phyloP scores from a whole-genome alignment of 345 rosid genomes.

The Mercurialis annua region DNA sequence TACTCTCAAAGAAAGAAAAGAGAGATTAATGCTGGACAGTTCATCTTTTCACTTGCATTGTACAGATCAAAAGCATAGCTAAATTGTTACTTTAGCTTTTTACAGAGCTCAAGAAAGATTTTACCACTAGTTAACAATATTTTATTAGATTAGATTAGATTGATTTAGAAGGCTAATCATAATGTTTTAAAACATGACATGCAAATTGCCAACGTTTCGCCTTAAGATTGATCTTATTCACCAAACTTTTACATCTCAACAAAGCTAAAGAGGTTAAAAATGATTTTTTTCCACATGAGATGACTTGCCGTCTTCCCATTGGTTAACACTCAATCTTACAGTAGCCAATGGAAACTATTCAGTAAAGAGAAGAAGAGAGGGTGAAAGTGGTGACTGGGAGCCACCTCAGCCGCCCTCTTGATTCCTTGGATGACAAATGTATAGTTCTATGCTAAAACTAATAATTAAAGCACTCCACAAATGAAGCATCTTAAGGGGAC shows the following conservation, averaged over 20 bases:
- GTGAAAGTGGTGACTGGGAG: background rate
- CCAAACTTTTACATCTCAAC: background rate
- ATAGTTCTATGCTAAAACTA: background rate
- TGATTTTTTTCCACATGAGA: too few species aligned
- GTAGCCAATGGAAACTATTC: constrained; percentile 14
- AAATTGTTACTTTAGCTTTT: too few species aligned
- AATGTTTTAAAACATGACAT: too few species aligned
- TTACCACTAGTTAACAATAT: too few species aligned
- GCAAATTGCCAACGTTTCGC: too few species aligned
- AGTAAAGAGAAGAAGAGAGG: too few species aligned
- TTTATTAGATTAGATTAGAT: too few species aligned
- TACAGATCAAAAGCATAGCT: constrained; percentile 1
- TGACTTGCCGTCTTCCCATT: constrained; percentile 15
- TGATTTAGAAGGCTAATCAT: too few species aligned
- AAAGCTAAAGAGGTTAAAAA: background rate
- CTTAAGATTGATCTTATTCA: too few species aligned
- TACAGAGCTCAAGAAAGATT: too few species aligned
- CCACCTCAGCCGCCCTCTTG: constrained; percentile 43
- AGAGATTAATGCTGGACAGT: constrained; percentile 26
- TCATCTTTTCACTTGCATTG: constrained; percentile 14
- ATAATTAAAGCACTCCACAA: constrained; percentile 11
- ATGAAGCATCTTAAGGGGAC: constrained; percentile 27
- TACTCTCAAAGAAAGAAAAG: too few species aligned
- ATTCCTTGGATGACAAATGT: constrained; percentile 39
- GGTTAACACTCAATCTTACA: background rate